These are phyloP conservation scores for Serendipita sp. DNA, from an alignment of 768 basidiomycete genomes.

Conservation along the genomic window DNA sequence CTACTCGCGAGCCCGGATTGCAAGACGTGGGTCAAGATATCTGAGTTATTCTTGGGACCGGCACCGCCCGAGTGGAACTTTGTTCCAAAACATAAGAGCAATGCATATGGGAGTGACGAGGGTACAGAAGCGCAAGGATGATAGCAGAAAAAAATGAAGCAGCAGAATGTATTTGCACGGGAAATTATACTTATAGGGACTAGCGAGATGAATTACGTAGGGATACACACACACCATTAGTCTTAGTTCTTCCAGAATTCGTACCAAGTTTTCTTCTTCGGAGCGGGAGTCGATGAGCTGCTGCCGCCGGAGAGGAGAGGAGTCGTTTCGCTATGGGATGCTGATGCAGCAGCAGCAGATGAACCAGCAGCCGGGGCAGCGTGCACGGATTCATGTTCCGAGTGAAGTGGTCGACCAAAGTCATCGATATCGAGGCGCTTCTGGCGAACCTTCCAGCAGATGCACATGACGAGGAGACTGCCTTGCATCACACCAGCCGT, in stretches of 20 bases:
- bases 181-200: too few relatives aligned
- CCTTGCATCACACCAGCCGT: conserved; percentile 77
- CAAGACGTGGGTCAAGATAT: conserved; percentile 81
- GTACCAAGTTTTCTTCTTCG: conserved; percentile 1
- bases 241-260: conserved; percentile 2
- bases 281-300: background rate
- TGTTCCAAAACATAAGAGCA: conserved; percentile 90
- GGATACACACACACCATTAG: background rate
- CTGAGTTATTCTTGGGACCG: conserved; percentile 89
- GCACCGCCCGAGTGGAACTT: conserved; percentile 73
- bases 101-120: conserved; percentile 44
- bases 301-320: background rate
- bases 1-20: conserved; percentile 67
- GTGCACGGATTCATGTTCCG: background rate
- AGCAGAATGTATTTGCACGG: too few relatives aligned
- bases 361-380: background rate
- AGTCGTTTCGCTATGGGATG: background rate
- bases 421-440: conserved; percentile 64
- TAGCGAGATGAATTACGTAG: too few relatives aligned
- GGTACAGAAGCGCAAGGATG: conserved; percentile 34
- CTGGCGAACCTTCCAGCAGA: conserved; percentile 74
- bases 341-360: background rate
- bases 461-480: conserved; percentile 66
- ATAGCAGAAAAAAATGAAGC: too few relatives aligned
- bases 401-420: conserved; percentile 50